phyloP scores from a whole-genome alignment of 2,329 filamentous ascomycete genomes.

The Neurospora sp. region DNA sequence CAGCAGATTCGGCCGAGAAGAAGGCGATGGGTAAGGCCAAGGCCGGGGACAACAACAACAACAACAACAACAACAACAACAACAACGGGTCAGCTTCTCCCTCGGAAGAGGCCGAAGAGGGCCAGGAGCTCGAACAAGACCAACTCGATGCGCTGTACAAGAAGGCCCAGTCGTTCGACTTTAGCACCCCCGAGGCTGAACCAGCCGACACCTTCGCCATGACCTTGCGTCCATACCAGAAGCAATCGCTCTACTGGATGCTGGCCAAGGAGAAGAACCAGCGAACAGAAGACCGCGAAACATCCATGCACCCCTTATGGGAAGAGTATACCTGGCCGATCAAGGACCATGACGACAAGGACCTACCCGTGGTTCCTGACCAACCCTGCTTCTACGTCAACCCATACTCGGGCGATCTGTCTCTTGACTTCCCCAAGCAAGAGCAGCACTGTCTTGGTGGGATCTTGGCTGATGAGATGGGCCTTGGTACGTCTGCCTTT shows the following conservation, averaged over 20 bases:
- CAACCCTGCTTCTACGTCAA: constrained; percentile 85
- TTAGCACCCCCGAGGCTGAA: constrained; percentile 77
- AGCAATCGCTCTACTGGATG: constrained; percentile 95
- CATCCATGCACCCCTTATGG: constrained; percentile 94
- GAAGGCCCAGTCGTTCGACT: constrained; percentile 95
- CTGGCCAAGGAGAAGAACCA: constrained; percentile 80
- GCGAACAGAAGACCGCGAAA: constrained; percentile 53
- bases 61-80: neutral
- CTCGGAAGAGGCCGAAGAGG: constrained; percentile 66
- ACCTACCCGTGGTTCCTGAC: constrained; percentile 53
- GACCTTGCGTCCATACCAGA: constrained; percentile 83
- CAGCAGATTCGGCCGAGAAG: constrained; percentile 81
- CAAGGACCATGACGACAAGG: constrained; percentile 77
- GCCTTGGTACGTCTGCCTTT: constrained; percentile 41
- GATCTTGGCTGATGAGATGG: constrained; percentile 94
- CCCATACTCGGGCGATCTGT: constrained; percentile 90
- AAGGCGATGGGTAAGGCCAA: constrained; percentile 47
- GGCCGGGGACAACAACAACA: constrained; percentile 17
- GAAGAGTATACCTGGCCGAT: constrained; percentile 87
- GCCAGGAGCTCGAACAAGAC: constrained; percentile 85
- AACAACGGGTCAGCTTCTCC: constrained; percentile 39
- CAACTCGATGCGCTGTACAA: constrained; percentile 90
- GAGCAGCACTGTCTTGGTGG: constrained; percentile 92
- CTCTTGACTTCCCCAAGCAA: constrained; percentile 81
- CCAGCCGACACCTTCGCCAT: constrained; percentile 74